A percentile compares a stretch with the other conserved stretches of the same genome.
Conservation (phyloP, 441 rosid species). For the Erodium chrysanthum region DNA sequence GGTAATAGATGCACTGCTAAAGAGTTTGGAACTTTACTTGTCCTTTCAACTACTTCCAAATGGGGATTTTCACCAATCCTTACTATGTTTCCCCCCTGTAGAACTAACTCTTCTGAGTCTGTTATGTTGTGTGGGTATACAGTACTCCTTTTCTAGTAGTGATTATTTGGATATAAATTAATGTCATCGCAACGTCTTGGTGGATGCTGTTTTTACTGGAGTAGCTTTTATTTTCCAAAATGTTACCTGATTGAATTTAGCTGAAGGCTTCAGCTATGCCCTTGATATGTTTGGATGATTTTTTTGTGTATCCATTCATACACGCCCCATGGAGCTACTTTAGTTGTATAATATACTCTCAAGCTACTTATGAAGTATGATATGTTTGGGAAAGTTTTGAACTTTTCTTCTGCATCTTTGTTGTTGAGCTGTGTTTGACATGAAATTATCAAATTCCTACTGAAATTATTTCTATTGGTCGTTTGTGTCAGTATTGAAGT, state of each 20-base stretch:
- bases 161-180: neutral
- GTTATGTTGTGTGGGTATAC: too few species aligned
- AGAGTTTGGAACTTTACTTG: neutral
- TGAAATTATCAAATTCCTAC: slow-evolving; percentile 17
- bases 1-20: neutral
- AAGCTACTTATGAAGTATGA: neutral
- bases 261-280: neutral
- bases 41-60: neutral
- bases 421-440: slow-evolving; percentile 1
- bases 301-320: neutral
- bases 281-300: neutral
- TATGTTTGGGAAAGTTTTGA: neutral
- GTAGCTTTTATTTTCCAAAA: neutral
- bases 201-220: neutral
- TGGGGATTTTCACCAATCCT: neutral
- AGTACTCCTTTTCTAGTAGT: too few species aligned
- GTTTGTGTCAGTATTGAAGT: slow-evolving; percentile 22
- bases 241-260: neutral
- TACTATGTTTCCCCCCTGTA: neutral
- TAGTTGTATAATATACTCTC: neutral
- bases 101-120: neutral
- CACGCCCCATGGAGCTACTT: neutral
- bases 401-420: neutral
- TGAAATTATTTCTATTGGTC: slow-evolving; percentile 14
- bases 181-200: neutral